Evolutionary conservation across 139 green algal genomes (phyloP).

Genomic region (Closterium sp.): DNA sequence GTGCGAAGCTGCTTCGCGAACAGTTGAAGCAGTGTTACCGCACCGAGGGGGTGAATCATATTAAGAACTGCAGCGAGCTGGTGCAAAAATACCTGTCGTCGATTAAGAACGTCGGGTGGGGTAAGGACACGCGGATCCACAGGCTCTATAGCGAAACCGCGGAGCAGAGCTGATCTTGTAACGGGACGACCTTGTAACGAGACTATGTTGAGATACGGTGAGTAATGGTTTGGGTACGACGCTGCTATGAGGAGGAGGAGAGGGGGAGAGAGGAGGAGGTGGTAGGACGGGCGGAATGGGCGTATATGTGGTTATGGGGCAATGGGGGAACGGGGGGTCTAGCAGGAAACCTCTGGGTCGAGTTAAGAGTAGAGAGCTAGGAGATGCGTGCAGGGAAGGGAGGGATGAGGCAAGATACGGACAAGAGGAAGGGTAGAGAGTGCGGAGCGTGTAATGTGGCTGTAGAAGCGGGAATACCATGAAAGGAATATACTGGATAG

Average conservation of each 20-base stretch:
- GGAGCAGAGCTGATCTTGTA: background rate
- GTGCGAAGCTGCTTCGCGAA: constrained; percentile 46
- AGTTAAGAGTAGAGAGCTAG: no score
- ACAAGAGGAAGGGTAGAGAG: no score
- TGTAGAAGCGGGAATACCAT: no score
- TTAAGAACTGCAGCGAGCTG: constrained; percentile 52
- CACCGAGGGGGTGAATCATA: constrained; percentile 53
- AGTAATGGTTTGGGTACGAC: background rate
- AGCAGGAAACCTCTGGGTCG: no score
- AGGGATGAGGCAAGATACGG: no score
- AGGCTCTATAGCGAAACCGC: background rate
- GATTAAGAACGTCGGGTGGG: constrained; percentile 44
- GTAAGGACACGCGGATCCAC: constrained; percentile 28
- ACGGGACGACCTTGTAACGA: background rate
- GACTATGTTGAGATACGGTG: background rate
- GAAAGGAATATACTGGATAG: no score
- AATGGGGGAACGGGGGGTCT: no score
- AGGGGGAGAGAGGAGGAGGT: background rate
- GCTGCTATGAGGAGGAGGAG: background rate
- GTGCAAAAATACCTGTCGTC: constrained; percentile 38
- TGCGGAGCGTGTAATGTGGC: no score
- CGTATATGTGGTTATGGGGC: no score
- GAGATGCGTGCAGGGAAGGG: no score
- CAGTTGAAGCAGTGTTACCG: constrained; percentile 50
- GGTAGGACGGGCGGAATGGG: no score